phyloP scores from a whole-genome alignment of 2,329 filamentous ascomycete genomes.

The Lachnellula arida region DNA sequence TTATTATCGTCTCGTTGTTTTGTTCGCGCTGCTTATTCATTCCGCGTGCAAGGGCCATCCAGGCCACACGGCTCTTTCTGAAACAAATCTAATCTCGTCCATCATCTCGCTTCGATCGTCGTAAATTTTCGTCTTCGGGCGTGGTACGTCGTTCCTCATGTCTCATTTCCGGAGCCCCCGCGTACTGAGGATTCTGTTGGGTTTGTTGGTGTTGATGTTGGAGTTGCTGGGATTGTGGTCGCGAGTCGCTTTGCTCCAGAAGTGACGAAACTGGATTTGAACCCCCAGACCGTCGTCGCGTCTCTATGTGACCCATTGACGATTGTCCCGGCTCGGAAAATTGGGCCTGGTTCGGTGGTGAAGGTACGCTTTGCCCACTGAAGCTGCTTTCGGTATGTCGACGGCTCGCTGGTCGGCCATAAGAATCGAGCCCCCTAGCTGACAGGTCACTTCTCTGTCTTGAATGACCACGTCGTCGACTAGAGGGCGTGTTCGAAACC shows the following conservation, averaged over 20 bases:
- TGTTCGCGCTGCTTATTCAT: constrained; percentile 13
- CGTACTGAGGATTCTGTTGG: constrained; percentile 24
- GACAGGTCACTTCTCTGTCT: constrained; percentile 61
- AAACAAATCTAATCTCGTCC: constrained; percentile 31
- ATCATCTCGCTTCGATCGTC: constrained; percentile 30
- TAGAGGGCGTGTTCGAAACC: constrained; percentile 47
- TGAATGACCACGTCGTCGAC: constrained; percentile 55
- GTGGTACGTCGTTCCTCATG: constrained; percentile 26
- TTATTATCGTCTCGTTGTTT: not conserved
- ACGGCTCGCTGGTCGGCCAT: constrained; percentile 38
- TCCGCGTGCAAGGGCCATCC: constrained; percentile 10
- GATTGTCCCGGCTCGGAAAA: constrained; percentile 5
- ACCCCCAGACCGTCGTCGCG: constrained; percentile 24
- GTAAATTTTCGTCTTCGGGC: constrained; percentile 21
- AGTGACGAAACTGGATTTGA: constrained; percentile 29
- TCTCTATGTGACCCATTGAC: constrained; percentile 14
- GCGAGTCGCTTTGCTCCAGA: constrained; percentile 27
- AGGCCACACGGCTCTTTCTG: constrained; percentile 17
- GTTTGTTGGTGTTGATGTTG: constrained; percentile 18
- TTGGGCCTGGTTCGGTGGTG: constrained; percentile 19
- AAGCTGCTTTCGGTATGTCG: constrained; percentile 28
- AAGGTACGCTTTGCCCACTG: constrained; percentile 14
- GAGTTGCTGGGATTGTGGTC: constrained; percentile 14
- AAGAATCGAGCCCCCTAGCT: constrained; percentile 29
- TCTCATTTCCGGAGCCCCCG: constrained; percentile 27